Base-by-base conservation (phyloP, 257 asterid species). In the Mentha longifolia region DNA sequence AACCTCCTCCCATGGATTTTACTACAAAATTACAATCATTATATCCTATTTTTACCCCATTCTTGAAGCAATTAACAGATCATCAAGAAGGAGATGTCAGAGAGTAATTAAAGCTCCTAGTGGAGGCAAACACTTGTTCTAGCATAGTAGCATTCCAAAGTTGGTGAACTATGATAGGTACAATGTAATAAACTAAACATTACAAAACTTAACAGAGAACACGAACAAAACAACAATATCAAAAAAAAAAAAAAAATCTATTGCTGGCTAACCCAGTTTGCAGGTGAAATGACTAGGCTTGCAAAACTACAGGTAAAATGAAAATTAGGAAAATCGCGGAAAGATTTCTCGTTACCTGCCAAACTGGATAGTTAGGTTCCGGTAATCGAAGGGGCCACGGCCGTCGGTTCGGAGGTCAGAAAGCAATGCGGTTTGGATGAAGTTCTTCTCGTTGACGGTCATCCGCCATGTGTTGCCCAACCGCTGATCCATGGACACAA, bases 371-470 rank as follows among this genome's bases (percentile, higher is more conserved):
- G 77, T 82, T 41, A 94, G 66, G 16, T 81, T 82, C 30, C 97
- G 85, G 70, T 84, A 91, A 71, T 94, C 97, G 78, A 87, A 94
- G 10, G 93, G 97, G 35, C 87, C 85, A n/a, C 97, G 95, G 5
- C 97, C 97, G 70, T 94, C 99, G 31, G 80, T 73, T 83, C 99
- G 88, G 19, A 94, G 87, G 76, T 88, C 97, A 22, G 95, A 85
- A 54, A 61, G 89, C 77, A 94, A 79, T 9, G 97, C 90, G 54
- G 91, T 67, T 75, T 85, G 87, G 33, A 91, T 88, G 72, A 94
- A 91, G 11, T 85, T 85, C 81, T 91, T 91, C 82, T 94, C 97
- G 49, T 89, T 91, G 79, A 88, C 79, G 2, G 95, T 79, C 96
- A 89, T 81, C 65, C 84, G 80, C 92, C 89, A 88, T 1, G 85